phyloP scores from a whole-genome alignment of 192 early-diverging fungal genomes.

The Coemansia sp. region DNA sequence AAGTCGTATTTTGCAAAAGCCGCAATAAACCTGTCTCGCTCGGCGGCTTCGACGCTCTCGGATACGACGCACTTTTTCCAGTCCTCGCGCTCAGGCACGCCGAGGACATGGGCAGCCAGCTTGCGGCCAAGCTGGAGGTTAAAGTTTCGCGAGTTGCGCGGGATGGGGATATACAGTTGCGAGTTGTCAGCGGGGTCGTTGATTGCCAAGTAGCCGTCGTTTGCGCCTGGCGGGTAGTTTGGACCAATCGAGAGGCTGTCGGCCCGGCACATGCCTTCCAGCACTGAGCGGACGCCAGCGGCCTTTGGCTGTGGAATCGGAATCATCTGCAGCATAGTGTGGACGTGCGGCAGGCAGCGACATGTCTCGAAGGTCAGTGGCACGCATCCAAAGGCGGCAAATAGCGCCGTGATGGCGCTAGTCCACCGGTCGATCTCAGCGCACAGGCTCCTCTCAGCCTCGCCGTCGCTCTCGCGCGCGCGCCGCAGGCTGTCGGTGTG shows the following conservation, averaged over 20 bases:
- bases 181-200: slow-evolving; percentile 18
- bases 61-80: slow-evolving; percentile 80
- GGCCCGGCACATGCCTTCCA: slow-evolving; percentile 28
- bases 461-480: slow-evolving; percentile 33
- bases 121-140: slow-evolving; percentile 81
- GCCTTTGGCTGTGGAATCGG: slow-evolving; percentile 37
- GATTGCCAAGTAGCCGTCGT: slow-evolving; percentile 41
- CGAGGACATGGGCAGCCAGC: slow-evolving; percentile 70
- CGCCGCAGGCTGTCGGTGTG: slow-evolving; percentile 55
- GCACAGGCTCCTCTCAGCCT: slow-evolving; percentile 57
- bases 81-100: slow-evolving; percentile 67
- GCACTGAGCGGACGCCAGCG: slow-evolving; percentile 8
- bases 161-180: slow-evolving; percentile 32
- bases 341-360: slow-evolving; percentile 50
- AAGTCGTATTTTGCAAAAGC: slow-evolving; percentile 49
- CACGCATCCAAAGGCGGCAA: slow-evolving; percentile 61
- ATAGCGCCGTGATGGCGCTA: slow-evolving; percentile 40
- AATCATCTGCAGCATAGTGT: slow-evolving; percentile 42
- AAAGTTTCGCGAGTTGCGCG: slow-evolving; percentile 50
- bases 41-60: slow-evolving; percentile 65
- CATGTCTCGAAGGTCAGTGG: slow-evolving; percentile 81
- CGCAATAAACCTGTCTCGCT: slow-evolving; percentile 49
- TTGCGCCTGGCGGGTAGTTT: slow-evolving; percentile 20
- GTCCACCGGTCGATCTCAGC: slow-evolving; percentile 60
- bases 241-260: slow-evolving; percentile 15